Base-by-base conservation (phyloP, 2,329 filamentous ascomycete genomes). In the Fusarium sp. region DNA sequence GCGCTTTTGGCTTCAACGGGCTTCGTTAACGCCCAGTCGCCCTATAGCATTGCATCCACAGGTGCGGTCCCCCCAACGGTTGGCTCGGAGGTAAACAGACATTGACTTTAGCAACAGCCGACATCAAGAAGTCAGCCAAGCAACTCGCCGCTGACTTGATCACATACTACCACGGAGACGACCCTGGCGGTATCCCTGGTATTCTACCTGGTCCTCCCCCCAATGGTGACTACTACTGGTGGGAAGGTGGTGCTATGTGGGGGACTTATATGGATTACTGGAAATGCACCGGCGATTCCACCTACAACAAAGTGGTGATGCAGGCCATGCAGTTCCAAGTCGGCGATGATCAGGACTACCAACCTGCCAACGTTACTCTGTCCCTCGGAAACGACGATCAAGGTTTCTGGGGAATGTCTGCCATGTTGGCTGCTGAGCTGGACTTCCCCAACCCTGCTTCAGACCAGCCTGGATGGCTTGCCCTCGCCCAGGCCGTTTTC, bases 391-490 rank as follows among this genome's bases (percentile, higher is more conserved):
- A 92, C 77, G 90, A 92, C 72, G 90, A 92, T 76, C 90, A 92
- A 81, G 88, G 85, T 17, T 91, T 91, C 81, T 92, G 90, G 90
- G 90, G 87, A 58, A 87, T 92, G 87, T 92, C 65, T 85, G 90
- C 65, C 83, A 92, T 91, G 85, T 82, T 85, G 18, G 89, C 89
- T 5, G 88, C 88, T 15, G 89, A 91, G 75, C 80, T 85, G 60
- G 86, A 86, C 45, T 91, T 91, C 74, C 87, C 88, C 11, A 83
- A 90, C 72, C 87, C 88, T 12, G 82, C 86, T 0, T 76, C 82
- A 6, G 84, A 85, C 62, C 78, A 87, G 63, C 86, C 88, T 4
- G 81, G 86, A 35, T 90, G 88, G 84, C 82, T 90, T 12, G 85
- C 88, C 22, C 85, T 93, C 17, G 90, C 89, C 3, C 87, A 91